A percentile compares a stretch with the other conserved stretches of the same genome.
Evolutionary conservation across 1,284 basidiomycete species (phyloP).

Genomic region (Anthracocystis setariae): DNA sequence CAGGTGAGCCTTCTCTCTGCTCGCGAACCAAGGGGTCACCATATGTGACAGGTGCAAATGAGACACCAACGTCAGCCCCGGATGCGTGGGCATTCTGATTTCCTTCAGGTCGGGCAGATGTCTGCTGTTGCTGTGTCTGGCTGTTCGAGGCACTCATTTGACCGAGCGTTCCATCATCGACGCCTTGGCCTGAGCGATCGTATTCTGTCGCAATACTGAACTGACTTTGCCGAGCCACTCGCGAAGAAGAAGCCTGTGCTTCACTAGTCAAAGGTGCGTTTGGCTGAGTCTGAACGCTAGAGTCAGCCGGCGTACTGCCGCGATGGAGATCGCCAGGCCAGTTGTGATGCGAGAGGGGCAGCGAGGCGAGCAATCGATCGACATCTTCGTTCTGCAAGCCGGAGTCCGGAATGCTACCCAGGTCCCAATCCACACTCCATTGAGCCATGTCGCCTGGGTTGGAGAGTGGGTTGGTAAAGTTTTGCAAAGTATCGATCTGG

Average conservation of each 20-base stretch:
- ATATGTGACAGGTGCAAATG: constrained; percentile 30
- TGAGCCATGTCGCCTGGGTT: constrained; percentile 8
- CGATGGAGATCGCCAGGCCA: constrained; percentile 54
- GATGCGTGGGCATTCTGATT: not conserved
- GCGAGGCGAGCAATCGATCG: constrained; percentile 32
- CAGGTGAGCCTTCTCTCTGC: constrained; percentile 33
- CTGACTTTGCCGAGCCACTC: not conserved
- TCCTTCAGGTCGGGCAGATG: not conserved
- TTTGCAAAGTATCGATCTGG: constrained; percentile 18
- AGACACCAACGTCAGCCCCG: constrained; percentile 23
- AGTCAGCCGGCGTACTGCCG: constrained; percentile 8
- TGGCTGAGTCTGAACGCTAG: not conserved
- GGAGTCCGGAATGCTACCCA: constrained; percentile 33
- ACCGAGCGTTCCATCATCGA: constrained; percentile 20
- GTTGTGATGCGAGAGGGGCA: constrained; percentile 48
- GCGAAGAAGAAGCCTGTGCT: constrained; percentile 6
- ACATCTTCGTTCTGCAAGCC: constrained; percentile 25
- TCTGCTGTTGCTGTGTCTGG: constrained; percentile 14
- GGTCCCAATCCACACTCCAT: constrained; percentile 47
- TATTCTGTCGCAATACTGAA: constrained; percentile 1
- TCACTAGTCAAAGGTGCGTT: constrained; percentile 2
- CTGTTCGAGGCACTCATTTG: constrained; percentile 10
- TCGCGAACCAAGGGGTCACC: constrained; percentile 32
- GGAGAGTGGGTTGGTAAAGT: constrained; percentile 33
- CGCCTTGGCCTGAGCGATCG: constrained; percentile 1